Evolutionary conservation across 495 filamentous ascomycete genomes (phyloP).

Genomic region (Geopyxis carbonaria): DNA sequence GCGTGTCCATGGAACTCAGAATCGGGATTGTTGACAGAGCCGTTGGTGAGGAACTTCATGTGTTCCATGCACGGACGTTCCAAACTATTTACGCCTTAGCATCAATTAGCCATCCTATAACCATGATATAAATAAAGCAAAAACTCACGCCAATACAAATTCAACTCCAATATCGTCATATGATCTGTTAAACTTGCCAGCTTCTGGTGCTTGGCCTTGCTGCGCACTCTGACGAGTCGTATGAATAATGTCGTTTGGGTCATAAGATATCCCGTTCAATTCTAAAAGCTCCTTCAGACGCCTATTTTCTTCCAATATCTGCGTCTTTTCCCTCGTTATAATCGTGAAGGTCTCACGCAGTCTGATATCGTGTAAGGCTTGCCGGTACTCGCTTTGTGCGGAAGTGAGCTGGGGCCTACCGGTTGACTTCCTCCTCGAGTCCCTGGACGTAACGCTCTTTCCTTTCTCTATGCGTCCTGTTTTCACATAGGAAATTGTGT

Average conservation of each 20-base stretch:
- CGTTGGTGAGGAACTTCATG: slow-evolving; percentile 38
- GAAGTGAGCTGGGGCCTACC: slow-evolving; percentile 29
- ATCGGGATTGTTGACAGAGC: slow-evolving; percentile 26
- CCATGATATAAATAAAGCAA: not conserved
- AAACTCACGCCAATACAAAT: slow-evolving; percentile 84
- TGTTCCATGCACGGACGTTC: slow-evolving; percentile 93
- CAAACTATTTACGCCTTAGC: slow-evolving; percentile 41
- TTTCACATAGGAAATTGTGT: not conserved
- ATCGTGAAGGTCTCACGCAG: slow-evolving; percentile 44
- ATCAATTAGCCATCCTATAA: not conserved
- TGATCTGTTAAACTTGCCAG: slow-evolving; percentile 38
- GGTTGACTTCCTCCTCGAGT: slow-evolving; percentile 77
- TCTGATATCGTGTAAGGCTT: slow-evolving; percentile 27
- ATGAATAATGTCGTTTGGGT: slow-evolving; percentile 6
- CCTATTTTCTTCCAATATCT: slow-evolving; percentile 54
- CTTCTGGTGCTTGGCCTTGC: slow-evolving; percentile 22
- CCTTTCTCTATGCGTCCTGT: slow-evolving; percentile 78
- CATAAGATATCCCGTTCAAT: slow-evolving; percentile 50
- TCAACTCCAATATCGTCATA: slow-evolving; percentile 85
- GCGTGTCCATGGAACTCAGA: slow-evolving; percentile 56
- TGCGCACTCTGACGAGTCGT: not conserved
- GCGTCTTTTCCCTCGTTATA: slow-evolving; percentile 47
- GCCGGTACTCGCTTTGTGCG: slow-evolving; percentile 33
- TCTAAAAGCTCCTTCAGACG: slow-evolving; percentile 57
- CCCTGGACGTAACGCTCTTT: slow-evolving; percentile 90